These are phyloP conservation scores for Cucurbita ficifolia DNA, from an alignment of 306 rosid species.

Conservation along the genomic window DNA sequence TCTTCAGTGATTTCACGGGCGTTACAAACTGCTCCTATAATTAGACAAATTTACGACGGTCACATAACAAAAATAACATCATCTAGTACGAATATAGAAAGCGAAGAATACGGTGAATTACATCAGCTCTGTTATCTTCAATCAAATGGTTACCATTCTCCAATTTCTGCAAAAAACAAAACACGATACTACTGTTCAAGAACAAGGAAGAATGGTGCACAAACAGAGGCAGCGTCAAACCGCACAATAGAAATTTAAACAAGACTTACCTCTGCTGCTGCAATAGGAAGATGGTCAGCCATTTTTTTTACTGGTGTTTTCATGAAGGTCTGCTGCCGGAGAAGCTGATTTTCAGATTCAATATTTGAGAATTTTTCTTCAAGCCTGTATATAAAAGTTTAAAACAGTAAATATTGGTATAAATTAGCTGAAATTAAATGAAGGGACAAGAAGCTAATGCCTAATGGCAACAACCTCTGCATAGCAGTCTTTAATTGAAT, in stretches of 20 bases:
- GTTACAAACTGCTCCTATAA: conserved; percentile 24
- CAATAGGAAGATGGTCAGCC: conserved; percentile 44
- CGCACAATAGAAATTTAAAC: conserved; percentile 3
- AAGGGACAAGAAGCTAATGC: conserved; percentile 7
- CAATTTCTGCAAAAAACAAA: conserved; percentile 38
- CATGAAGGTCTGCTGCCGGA: conserved; percentile 53
- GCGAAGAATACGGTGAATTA: conserved; percentile 19
- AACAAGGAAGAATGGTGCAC: neutral
- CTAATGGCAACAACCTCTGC: conserved; percentile 58
- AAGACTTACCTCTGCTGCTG: conserved; percentile 34
- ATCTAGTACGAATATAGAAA: neutral
- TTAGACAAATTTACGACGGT: neutral
- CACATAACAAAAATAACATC: neutral
- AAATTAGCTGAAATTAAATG: conserved; percentile 3
- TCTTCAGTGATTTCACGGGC: conserved; percentile 35
- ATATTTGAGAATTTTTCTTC: conserved; percentile 76
- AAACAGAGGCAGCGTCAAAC: neutral
- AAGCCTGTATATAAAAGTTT: conserved; percentile 44
- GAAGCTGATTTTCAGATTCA: conserved; percentile 78
- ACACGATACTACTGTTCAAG: neutral
- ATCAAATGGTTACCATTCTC: conserved; percentile 68
- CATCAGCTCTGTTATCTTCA: conserved; percentile 49
- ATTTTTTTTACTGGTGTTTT: conserved; percentile 42
- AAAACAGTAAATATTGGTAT: conserved; percentile 14
- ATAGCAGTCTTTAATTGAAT: conserved; percentile 79